Evolutionary conservation across 352 stramenopile species (phyloP), one percentile per base, ranked within the genome.

Genomic region (Phytophthora melonis): DNA sequence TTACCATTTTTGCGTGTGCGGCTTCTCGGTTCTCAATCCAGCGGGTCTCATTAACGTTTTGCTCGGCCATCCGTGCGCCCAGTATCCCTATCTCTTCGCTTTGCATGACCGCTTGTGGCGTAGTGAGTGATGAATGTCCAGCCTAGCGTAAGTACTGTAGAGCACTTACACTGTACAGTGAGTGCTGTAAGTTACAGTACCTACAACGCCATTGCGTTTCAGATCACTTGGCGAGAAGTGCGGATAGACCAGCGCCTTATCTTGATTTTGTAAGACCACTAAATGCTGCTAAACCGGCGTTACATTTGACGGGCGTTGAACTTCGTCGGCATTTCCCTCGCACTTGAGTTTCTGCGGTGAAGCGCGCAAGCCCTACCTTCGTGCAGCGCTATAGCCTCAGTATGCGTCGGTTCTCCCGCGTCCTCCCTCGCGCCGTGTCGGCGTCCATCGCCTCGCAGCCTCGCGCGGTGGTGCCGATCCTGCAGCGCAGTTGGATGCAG

Each of bases 331-430:
- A 41, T 59, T 59, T 64, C 69, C 58, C 53, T 70, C 58, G 47
- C 69, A 78, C 58, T 75, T 60, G 45, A 32, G 61, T 63, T 56
- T 72, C 25, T 72, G 61, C 72, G 67, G 67, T 59, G 62, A 32
- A 66, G 72, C 62, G 66, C 57, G 47, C 52, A 66, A 41, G 36
- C 50, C 49, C 6, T 7, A 21, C 11, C 14, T 72, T 32, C 21
- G n/a, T 63, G 57, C 7, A 4, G 14, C 21, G n/a, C 32, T n/a
- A 6, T 5, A 14, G 21, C 50, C 21, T 3, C 6, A 43, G 10
- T 7, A 79, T 80, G 71, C 74, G 65, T 32, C 71, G 68, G 19
- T 59, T 77, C 34, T 71, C 54, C 25, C 71, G 60, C 47, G 41
- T 71, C 50, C 56, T 78, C 64, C 77, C 67, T 55, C 74, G 71